These are phyloP conservation scores for Hypericum perforatum DNA, from an alignment of 345 rosid genomes.

Conservation along the genomic window DNA sequence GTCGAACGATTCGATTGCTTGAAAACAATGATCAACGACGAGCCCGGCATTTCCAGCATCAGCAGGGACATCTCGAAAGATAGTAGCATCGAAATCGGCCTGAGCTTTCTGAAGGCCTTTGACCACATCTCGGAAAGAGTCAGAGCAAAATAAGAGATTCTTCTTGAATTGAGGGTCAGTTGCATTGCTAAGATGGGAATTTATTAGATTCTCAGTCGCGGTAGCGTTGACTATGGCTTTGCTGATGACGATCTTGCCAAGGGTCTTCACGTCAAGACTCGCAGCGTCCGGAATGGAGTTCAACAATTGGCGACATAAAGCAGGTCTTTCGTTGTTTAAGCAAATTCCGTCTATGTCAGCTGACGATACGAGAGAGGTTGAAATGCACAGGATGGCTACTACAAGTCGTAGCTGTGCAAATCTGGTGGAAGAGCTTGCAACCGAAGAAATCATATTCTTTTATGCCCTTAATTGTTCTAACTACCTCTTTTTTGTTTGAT, in stretches of 20 bases:
- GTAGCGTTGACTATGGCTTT: not conserved
- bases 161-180: not conserved
- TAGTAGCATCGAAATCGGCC: not conserved
- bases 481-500: no score
- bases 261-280: not conserved
- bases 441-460: no score
- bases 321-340: not conserved
- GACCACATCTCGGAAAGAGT: not conserved
- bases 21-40: not conserved
- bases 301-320: not conserved
- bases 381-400: no score
- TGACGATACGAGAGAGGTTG: no score
- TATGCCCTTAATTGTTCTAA: no score
- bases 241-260: not conserved
- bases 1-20: not conserved
- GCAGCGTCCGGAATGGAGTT: not conserved
- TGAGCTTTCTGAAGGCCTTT: not conserved
- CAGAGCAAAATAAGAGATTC: not conserved
- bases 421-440: no score
- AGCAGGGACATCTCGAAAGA: no score
- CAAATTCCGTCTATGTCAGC: not conserved
- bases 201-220: not conserved
- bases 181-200: not conserved
- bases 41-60: no score
- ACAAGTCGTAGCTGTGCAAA: no score